These are phyloP conservation scores for Fusarium napiforme DNA, from an alignment of 2,329 filamentous ascomycete genomes.

Conservation along the genomic window DNA sequence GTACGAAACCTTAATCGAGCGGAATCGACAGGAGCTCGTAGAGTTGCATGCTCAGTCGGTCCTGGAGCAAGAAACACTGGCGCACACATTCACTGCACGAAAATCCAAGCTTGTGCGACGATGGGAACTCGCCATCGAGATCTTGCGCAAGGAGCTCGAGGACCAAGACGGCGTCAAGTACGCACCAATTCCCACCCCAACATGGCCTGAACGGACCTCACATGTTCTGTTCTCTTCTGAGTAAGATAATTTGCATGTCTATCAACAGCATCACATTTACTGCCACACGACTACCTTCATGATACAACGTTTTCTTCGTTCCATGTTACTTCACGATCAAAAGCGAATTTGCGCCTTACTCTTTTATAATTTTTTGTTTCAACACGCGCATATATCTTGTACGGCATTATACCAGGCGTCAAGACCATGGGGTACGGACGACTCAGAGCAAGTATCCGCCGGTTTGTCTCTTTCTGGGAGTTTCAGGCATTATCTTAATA, in stretches of 20 bases:
- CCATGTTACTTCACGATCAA: not conserved
- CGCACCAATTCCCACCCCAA: slow-evolving; percentile 49
- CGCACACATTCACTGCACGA: slow-evolving; percentile 57
- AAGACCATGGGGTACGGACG: slow-evolving; percentile 32
- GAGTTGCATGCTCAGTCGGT: slow-evolving; percentile 59
- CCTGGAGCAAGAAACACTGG: slow-evolving; percentile 62
- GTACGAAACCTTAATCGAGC: slow-evolving; percentile 57
- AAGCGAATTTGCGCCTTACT: slow-evolving; percentile 1
- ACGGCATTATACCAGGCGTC: slow-evolving; percentile 42
- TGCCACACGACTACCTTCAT: not conserved
- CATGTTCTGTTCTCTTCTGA: not conserved
- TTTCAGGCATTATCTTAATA: slow-evolving; percentile 17
- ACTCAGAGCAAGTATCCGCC: slow-evolving; percentile 6
- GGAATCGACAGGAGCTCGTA: slow-evolving; percentile 60
- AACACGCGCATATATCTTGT: slow-evolving; percentile 19
- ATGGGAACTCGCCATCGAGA: slow-evolving; percentile 65
- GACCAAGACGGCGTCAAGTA: slow-evolving; percentile 56
- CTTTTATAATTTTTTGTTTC: slow-evolving; percentile 10
- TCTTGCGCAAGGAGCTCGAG: slow-evolving; percentile 65
- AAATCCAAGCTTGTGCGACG: slow-evolving; percentile 57
- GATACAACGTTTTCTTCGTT: not conserved
- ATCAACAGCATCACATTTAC: not conserved
- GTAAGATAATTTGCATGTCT: not conserved
- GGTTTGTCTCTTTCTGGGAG: slow-evolving; percentile 24
- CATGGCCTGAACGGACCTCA: slow-evolving; percentile 45